Percentiles rank a stretch among this genome's conserved stretches.
Evolutionary conservation across 2,329 filamentous ascomycete species (phyloP).

Genomic region (Aspergillus fumigatus): DNA sequence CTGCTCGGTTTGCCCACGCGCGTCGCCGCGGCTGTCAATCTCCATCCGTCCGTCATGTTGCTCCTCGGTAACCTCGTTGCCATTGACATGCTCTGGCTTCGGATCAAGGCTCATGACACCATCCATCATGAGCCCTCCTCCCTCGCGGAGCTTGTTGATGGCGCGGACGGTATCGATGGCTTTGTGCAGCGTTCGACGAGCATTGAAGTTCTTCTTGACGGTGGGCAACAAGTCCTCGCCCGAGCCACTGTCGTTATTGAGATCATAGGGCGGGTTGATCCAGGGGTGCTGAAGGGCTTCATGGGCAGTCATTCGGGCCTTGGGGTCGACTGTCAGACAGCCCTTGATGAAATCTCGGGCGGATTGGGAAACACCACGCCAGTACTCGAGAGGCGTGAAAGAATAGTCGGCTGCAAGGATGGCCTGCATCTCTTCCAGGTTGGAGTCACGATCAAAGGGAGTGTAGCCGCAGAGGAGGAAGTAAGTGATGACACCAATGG

Average conservation of each 20-base stretch:
- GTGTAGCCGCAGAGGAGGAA: slow-evolving; percentile 98
- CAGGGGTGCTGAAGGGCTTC: slow-evolving; percentile 63
- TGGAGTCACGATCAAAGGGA: slow-evolving; percentile 93
- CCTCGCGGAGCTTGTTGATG: slow-evolving; percentile 63
- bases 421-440: slow-evolving; percentile 99
- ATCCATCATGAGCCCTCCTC: slow-evolving; percentile 60
- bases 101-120: slow-evolving; percentile 56
- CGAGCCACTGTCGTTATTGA: slow-evolving; percentile 29
- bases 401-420: slow-evolving; percentile 95
- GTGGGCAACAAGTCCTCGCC: slow-evolving; percentile 58
- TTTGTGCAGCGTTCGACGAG: slow-evolving; percentile 59
- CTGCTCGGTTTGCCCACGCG: slow-evolving; percentile 57
- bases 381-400: slow-evolving; percentile 93
- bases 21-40: slow-evolving; percentile 56
- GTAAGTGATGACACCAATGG: slow-evolving; percentile 96
- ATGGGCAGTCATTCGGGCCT: slow-evolving; percentile 84
- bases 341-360: slow-evolving; percentile 89
- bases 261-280: slow-evolving; percentile 55
- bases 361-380: slow-evolving; percentile 81
- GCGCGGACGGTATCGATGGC: slow-evolving; percentile 65
- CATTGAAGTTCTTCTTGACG: slow-evolving; percentile 69
- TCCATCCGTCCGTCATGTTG: slow-evolving; percentile 41
- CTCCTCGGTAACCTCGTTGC: slow-evolving; percentile 39
- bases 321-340: slow-evolving; percentile 87
- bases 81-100: slow-evolving; percentile 43